Percentiles rank a stretch among this genome's conserved stretches.
Evolutionary conservation across 1,284 basidiomycete genomes (phyloP).

Genomic region (Tylopilus orsonianus): DNA sequence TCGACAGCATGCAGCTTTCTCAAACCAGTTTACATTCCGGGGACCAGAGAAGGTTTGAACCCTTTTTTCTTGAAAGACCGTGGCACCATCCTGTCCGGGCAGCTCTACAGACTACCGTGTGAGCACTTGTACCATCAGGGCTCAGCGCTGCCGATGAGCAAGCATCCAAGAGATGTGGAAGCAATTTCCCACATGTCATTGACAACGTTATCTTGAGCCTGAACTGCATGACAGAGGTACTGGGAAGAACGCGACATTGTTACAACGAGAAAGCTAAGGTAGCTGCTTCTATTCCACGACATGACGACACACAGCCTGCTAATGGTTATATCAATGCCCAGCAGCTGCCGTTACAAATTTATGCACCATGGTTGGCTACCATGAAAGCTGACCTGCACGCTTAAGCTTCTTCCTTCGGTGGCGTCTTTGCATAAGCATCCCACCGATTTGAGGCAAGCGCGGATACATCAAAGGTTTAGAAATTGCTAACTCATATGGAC

Average conservation of each 20-base stretch:
- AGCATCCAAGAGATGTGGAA: conserved; percentile 3
- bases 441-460: neutral
- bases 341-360: neutral
- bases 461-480: neutral
- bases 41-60: neutral
- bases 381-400: no score
- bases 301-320: no score
- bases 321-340: neutral
- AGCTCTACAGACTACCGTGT: neutral
- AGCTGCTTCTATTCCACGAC: neutral
- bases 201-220: conserved; percentile 1
- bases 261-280: neutral
- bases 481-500: neutral
- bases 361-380: neutral
- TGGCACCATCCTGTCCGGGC: neutral
- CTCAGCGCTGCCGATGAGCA: no score
- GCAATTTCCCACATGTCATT: neutral
- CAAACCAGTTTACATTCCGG: no score
- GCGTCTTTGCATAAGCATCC: neutral
- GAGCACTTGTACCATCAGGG: no score
- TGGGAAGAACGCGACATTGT: neutral
- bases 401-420: neutral
- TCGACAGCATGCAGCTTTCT: no score
- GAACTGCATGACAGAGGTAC: conserved; percentile 1
- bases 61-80: no score